Evolutionary conservation across 345 rosid genomes (phyloP).

Genomic region (Citrus australasica): DNA sequence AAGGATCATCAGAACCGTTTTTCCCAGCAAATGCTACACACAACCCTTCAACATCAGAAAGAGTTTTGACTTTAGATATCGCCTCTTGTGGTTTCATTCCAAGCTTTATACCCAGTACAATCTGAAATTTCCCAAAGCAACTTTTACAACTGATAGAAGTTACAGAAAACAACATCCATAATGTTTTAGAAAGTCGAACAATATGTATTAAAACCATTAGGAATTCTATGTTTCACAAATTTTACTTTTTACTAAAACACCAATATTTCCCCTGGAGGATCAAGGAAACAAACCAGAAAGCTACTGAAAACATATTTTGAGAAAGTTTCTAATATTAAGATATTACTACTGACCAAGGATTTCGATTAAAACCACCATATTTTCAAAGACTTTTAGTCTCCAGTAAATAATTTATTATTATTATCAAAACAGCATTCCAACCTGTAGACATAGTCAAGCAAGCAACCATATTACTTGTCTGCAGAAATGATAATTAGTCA

Average conservation of each 20-base stretch:
- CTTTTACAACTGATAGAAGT: background rate
- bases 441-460: background rate
- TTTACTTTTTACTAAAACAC: background rate
- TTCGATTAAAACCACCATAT: background rate
- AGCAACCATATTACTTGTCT: background rate
- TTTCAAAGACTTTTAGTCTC: background rate
- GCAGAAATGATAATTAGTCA: background rate
- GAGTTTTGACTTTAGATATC: slow-evolving; percentile 68
- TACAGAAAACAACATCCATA: background rate
- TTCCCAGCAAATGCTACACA: slow-evolving; percentile 62
- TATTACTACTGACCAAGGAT: background rate
- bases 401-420: background rate
- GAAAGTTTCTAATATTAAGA: background rate
- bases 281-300: background rate
- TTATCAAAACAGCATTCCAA: background rate
- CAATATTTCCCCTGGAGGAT: background rate
- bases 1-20: slow-evolving; percentile 71
- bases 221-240: background rate
- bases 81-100: slow-evolving; percentile 84
- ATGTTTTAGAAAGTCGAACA: background rate
- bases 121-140: slow-evolving; percentile 42
- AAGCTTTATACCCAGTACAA: slow-evolving; percentile 77
- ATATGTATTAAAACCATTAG: background rate
- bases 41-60: slow-evolving; percentile 88
- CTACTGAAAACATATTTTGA: background rate